Conservation (phyloP, 352 stramenopile species). For the Globisporangium ultimum region DNA sequence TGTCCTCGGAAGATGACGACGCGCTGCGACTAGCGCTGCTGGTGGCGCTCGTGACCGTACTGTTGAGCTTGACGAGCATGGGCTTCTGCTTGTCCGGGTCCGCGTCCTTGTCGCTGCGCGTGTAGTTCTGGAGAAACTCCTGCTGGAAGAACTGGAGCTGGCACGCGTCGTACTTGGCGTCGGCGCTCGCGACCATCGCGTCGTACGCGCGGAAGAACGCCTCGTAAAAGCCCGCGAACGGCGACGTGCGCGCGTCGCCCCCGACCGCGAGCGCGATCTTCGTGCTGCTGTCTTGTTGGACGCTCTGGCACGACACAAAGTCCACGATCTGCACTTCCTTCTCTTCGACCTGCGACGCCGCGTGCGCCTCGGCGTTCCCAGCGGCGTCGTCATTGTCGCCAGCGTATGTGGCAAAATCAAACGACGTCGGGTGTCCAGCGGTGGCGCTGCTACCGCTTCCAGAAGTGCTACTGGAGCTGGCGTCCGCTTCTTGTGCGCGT, state of each 20-base stretch:
- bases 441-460: too few species aligned
- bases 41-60: constrained; percentile 15
- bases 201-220: constrained; percentile 68
- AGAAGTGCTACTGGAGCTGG: too few species aligned
- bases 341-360: neutral
- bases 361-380: too few species aligned
- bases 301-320: constrained; percentile 35
- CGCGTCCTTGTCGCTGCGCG: neutral
- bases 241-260: constrained; percentile 17
- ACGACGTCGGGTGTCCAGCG: too few species aligned
- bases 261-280: constrained; percentile 37
- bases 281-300: constrained; percentile 14
- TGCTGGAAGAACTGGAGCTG: constrained; percentile 68
- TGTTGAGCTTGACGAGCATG: constrained; percentile 53
- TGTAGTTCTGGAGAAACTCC: constrained; percentile 37
- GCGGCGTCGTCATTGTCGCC: neutral
- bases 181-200: constrained; percentile 51
- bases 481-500: too few species aligned
- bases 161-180: constrained; percentile 56
- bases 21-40: constrained; percentile 28
- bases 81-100: constrained; percentile 19
- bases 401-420: neutral
- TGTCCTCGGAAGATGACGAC: too few species aligned
- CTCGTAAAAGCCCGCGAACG: constrained; percentile 52
- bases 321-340: constrained; percentile 22